These are phyloP conservation scores for Heliosperma pusillum DNA, from an alignment of 148 eudicot species.

Conservation along the genomic window DNA sequence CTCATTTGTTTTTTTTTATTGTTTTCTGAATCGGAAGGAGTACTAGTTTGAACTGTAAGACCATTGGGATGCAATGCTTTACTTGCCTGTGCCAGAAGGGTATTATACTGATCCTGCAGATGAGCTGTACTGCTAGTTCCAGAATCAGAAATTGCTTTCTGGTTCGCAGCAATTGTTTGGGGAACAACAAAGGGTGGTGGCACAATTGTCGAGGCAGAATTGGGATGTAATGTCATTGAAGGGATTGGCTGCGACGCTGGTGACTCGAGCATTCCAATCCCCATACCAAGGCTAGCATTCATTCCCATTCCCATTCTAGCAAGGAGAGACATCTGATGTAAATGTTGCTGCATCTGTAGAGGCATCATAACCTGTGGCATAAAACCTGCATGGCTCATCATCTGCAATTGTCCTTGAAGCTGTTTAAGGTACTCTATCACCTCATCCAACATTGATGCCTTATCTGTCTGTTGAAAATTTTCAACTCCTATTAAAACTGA, in stretches of 20 bases:
- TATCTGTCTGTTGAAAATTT: slow-evolving; percentile 57
- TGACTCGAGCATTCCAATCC: slow-evolving; percentile 55
- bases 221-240: slow-evolving; percentile 29
- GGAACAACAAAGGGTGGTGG: slow-evolving; percentile 49
- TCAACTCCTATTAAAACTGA: neutral
- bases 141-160: slow-evolving; percentile 30
- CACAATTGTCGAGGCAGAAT: slow-evolving; percentile 30
- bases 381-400: slow-evolving; percentile 55
- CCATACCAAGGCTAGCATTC: slow-evolving; percentile 37
- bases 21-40: neutral
- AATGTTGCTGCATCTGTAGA: slow-evolving; percentile 67
- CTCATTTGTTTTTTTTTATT: neutral
- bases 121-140: slow-evolving; percentile 31
- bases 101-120: slow-evolving; percentile 47
- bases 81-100: slow-evolving; percentile 65
- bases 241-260: slow-evolving; percentile 30
- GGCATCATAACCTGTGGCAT: slow-evolving; percentile 69
- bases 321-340: slow-evolving; percentile 66
- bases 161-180: slow-evolving; percentile 28
- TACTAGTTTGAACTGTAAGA: slow-evolving; percentile 20
- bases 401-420: slow-evolving; percentile 76
- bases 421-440: slow-evolving; percentile 80
- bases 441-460: slow-evolving; percentile 95
- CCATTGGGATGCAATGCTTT: neutral
- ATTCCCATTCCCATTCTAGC: slow-evolving; percentile 78